Conservation (phyloP, 2,329 filamentous ascomycete genomes). For the Fonsecaea monophora region DNA sequence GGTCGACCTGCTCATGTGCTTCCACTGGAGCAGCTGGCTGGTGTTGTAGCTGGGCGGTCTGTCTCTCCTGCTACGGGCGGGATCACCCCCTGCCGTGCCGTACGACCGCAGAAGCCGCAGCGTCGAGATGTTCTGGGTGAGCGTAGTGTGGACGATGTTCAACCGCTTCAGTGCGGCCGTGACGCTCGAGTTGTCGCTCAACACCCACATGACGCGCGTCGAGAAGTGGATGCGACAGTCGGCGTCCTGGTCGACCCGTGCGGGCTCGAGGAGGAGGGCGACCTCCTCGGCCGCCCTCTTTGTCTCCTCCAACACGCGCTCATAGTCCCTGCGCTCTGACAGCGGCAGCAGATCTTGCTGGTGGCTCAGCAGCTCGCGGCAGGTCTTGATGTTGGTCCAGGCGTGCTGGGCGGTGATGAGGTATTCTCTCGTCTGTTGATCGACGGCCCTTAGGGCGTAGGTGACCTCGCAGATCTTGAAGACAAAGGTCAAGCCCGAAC, state of each 20-base stretch:
- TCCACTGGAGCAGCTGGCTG: slow-evolving; percentile 11
- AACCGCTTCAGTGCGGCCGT: slow-evolving; percentile 2
- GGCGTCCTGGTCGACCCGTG: slow-evolving; percentile 12
- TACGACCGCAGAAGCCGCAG: slow-evolving; percentile 3
- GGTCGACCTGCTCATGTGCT: neutral
- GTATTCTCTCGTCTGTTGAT: slow-evolving; percentile 14
- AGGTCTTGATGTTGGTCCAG: slow-evolving; percentile 15
- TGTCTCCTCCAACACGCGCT: slow-evolving; percentile 13
- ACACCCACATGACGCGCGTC: slow-evolving; percentile 11
- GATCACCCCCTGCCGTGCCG: neutral
- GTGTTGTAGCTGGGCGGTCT: neutral
- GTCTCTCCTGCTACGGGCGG: neutral
- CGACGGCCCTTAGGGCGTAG: slow-evolving; percentile 13
- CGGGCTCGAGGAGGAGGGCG: slow-evolving; percentile 15
- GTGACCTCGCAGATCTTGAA: slow-evolving; percentile 18
- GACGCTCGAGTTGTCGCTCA: slow-evolving; percentile 14
- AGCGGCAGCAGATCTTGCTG: slow-evolving; percentile 5
- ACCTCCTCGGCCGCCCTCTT: slow-evolving; percentile 21
- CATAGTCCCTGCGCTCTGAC: slow-evolving; percentile 14
- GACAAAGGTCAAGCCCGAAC: slow-evolving; percentile 13
- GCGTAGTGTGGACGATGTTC: slow-evolving; percentile 13
- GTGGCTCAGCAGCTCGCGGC: slow-evolving; percentile 6
- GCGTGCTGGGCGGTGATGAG: slow-evolving; percentile 16
- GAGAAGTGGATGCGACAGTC: slow-evolving; percentile 9
- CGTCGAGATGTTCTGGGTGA: slow-evolving; percentile 13